Base-by-base conservation (phyloP, 176 grass and related monocot species). In the Poa annua region DNA sequence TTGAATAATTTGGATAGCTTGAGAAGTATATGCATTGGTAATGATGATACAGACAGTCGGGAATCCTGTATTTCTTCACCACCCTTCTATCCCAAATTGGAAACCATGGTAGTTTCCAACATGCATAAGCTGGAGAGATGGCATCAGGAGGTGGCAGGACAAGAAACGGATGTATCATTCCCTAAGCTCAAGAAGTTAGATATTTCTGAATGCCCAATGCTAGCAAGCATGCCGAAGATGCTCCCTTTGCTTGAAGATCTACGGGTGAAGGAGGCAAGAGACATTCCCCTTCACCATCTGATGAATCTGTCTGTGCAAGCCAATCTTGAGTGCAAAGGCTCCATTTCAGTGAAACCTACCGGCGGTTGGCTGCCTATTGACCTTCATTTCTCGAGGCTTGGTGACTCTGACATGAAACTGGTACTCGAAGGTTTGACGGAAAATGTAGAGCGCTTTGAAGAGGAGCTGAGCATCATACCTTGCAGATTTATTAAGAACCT, bases 1-100 rank as follows among this genome's bases (percentile, higher is more conserved):
- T 56, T 87, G 50, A 21, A 56, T 17, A 22, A 64, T 52, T 22
- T 81, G 53, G 0, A 74, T 39, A 75, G 55, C 1, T 72, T 87
- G 66, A 81, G 7, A 11, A 5, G 74, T 74, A 62, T 87, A 34
- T 76, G 41, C 33, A 53, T 11, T 68, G 20, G 3, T 77, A n/a
- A 8, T 32, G 34, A 19, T 42, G 35, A 3, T 36, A 76, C 21
- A 26, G 34, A 21, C 74, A 54, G 7, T 0, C n/a, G 57, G 35
- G 35, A 2, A 36, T 5, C 35, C 35, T 36, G 35, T 19, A 32
- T 22, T 41, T 22, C 24, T 36, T 36, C 35, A 36, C 49, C 4
- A 36, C 35, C 50, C 2, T 11, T 8, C 33, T 77, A 68, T 33
- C 82, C 82, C 1, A 21, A 50, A 36, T 32, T 85, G 35, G 55